Evolutionary conservation across 257 asterid genomes (phyloP), one percentile per base, ranked within the genome.

Genomic region (Verbascum thapsus): DNA sequence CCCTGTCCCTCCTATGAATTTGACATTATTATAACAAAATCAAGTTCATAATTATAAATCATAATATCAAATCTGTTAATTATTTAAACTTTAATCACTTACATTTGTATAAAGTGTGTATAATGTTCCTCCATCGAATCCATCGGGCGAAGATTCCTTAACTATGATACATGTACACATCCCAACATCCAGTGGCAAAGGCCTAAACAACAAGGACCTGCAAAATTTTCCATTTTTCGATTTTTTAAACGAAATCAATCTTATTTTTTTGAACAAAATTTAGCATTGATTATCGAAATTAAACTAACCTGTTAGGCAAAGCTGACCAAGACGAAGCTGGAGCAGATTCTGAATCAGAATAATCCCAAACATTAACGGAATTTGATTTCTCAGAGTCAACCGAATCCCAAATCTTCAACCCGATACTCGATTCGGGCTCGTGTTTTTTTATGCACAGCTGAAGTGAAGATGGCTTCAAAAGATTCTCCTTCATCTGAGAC

Each of bases 251-350:
- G 1, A 35, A 41, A 11, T 3, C 3, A 35, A 35, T n/a, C 17
- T 63, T 3, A 38, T 37, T 17, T 52, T n/a, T 38, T n/a, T 30
- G 39, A 17, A 5, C 7, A 48, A 6, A 8, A 10, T n/a, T n/a
- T n/a, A n/a, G n/a, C 44, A 10, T 17, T 22, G 32, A 3, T 18
- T 5, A 45, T 18, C 11, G 22, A 38, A 17, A 50, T 32, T 8
- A 1, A 3, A 16, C 60, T 7, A 15, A 86, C 96, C 97, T 87
- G 54, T 89, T 87, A 15, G 96, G 95, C 69, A 89, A 63, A 51
- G 85, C 84, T 44, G 99, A 85, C 99, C 99, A 92, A 0, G 99
- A 90, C 2, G 99, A 84, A 61, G 85, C 99, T 0, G 97, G 99
- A 1, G 96, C 96, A 32, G 96, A 75, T 64, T 94, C 99, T 0